Evolutionary conservation across 257 asterid genomes (phyloP).

Genomic region (Pogostemon cablin): DNA sequence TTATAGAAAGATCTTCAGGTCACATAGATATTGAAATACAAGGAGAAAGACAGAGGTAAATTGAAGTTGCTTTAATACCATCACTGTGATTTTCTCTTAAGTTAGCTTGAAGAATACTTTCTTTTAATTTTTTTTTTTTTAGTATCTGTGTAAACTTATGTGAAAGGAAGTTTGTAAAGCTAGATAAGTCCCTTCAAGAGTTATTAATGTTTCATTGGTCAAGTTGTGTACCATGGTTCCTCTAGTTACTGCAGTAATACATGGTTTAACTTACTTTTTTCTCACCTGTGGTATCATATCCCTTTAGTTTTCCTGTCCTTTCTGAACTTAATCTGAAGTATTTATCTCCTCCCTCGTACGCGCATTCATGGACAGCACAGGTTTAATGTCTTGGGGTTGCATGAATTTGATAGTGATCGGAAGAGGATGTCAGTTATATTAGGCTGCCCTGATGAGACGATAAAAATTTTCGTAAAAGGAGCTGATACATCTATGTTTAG

Average conservation of each 20-base stretch:
- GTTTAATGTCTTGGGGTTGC: conserved; percentile 93
- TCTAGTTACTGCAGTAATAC: conserved; percentile 23
- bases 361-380: conserved; percentile 54
- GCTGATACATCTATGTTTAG: conserved; percentile 94
- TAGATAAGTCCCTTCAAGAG: conserved; percentile 19
- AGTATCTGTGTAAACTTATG: neutral
- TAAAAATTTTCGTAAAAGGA: conserved; percentile 91
- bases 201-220: conserved; percentile 24
- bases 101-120: conserved; percentile 7
- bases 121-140: neutral
- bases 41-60: conserved; percentile 86
- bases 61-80: conserved; percentile 24
- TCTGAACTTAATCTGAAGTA: neutral
- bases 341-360: conserved; percentile 32
- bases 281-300: neutral
- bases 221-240: neutral
- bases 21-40: conserved; percentile 80
- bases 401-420: conserved; percentile 94
- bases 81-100: neutral
- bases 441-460: conserved; percentile 82
- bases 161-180: neutral
- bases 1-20: conserved; percentile 94
- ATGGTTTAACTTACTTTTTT: conserved; percentile 8
- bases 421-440: conserved; percentile 97
- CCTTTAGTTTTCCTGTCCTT: neutral